Evolutionary conservation across 495 filamentous ascomycete genomes (phyloP), one percentile per base, ranked within the genome.

Genomic region (Bacidia gigantensis): DNA sequence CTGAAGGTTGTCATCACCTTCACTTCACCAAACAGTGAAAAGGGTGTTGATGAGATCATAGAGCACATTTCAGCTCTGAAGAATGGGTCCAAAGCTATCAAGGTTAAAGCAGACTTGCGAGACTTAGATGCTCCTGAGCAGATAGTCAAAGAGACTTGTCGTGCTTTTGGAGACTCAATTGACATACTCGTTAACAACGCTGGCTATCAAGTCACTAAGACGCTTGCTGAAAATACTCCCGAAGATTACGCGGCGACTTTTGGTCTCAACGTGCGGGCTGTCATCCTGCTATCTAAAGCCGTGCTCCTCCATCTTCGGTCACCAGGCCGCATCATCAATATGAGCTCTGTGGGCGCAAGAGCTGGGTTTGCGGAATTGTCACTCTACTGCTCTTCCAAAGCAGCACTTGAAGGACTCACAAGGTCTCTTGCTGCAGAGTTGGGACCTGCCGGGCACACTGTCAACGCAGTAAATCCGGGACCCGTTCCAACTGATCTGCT

Each of bases 291-390:
- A 57, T 56, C 61, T 9, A 65, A 74, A 57, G 66, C 68, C 11
- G 66, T 68, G 10, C 55, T 76, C n/a, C 72, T 74, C 1, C 64
- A 75, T 50, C 58, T 80, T 18, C 67, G 63, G 22, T 22, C 49
- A 3, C 65, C 66, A 7, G 71, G 70, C 21, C 69, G 78, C 2
- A 74, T 80, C 53, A 73, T 81, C 58, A 79, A 77, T 61, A 66
- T 80, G 21, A 65, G 68, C 23, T 74, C 69, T 12, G 68, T 79
- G 3, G 74, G 58, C 12, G 67, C 62, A 2, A 66, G 76, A 11
- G 25, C 18, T 0, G 73, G 70, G 3, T 67, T 72, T 48, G 50
- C 62, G 2, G 47, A 54, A 5, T 50, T 69, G 0, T 60, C 64
- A 2, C 32, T 68, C 0, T 77, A 77, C 47, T 58, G 55, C n/a